Percentiles rank a stretch among this genome's conserved stretches.
phyloP scores from a whole-genome alignment of 2,329 filamentous ascomycete genomes.

The Pseudohalonectria lignicola region DNA sequence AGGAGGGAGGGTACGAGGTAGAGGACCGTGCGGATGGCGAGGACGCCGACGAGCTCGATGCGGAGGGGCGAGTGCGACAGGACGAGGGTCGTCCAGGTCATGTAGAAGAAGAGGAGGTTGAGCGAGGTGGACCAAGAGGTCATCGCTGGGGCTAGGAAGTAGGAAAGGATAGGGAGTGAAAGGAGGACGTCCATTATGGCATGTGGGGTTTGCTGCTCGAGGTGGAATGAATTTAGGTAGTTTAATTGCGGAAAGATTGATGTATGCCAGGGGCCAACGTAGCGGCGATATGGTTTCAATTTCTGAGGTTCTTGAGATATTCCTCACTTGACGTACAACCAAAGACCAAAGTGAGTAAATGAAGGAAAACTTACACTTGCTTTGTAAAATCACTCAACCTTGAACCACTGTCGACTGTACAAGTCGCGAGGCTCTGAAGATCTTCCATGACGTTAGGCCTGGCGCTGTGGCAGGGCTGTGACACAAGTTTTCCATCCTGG shows the following conservation, averaged over 20 bases:
- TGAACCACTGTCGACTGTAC: too few species aligned
- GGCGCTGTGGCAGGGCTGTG: too few species aligned
- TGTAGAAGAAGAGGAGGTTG: slow-evolving; percentile 80
- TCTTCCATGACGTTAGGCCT: too few species aligned
- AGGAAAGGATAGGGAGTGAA: slow-evolving; percentile 62
- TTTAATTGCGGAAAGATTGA: too few species aligned
- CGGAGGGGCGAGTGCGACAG: slow-evolving; percentile 64
- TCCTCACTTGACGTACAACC: background rate
- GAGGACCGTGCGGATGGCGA: slow-evolving; percentile 56
- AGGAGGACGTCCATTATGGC: slow-evolving; percentile 52
- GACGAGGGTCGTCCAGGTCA: slow-evolving; percentile 80
- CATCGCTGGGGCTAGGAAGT: slow-evolving; percentile 48
- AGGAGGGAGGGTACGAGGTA: slow-evolving; percentile 63
- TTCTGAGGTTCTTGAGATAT: background rate
- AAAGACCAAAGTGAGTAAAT: too few species aligned
- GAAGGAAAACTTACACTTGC: too few species aligned
- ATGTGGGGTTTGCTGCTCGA: background rate
- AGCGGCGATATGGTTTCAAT: too few species aligned
- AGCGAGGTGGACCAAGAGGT: slow-evolving; percentile 67
- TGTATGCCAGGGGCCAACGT: too few species aligned
- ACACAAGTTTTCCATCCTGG: too few species aligned
- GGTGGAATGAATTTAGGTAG: background rate
- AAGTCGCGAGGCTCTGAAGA: too few species aligned
- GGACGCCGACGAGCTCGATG: slow-evolving; percentile 62
- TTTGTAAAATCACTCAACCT: too few species aligned